Percentiles rank a stretch among this genome's conserved stretches.
phyloP scores from a whole-genome alignment of 192 early-diverging fungal genomes.

The Tieghemiomyces parasiticus region DNA sequence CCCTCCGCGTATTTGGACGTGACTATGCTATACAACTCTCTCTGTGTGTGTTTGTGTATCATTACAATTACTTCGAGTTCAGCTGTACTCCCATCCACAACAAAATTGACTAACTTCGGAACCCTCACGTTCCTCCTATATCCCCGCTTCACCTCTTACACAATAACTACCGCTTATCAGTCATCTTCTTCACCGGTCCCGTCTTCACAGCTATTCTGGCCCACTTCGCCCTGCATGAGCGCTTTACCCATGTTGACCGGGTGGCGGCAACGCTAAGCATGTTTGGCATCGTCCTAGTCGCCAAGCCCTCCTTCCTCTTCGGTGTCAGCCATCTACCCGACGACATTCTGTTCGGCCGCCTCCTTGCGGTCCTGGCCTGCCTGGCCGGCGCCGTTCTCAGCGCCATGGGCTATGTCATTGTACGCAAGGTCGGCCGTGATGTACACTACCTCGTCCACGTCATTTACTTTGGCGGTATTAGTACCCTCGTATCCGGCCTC shows the following conservation, averaged over 20 bases:
- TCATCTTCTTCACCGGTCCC: constrained; percentile 61
- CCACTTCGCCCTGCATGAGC: constrained; percentile 39
- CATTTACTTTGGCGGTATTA: constrained; percentile 55
- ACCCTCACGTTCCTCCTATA: too few relatives aligned
- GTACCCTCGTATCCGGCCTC: constrained; percentile 29
- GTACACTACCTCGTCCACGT: constrained; percentile 68
- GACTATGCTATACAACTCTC: too few relatives aligned
- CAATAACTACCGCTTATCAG: too few relatives aligned
- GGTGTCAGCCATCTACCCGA: constrained; percentile 3
- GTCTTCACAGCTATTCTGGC: constrained; percentile 63
- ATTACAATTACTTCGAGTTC: too few relatives aligned
- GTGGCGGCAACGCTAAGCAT: constrained; percentile 36
- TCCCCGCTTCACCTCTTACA: too few relatives aligned
- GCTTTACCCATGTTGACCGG: constrained; percentile 40
- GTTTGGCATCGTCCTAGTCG: constrained; percentile 44
- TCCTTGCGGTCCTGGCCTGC: constrained; percentile 29
- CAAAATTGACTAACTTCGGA: too few relatives aligned
- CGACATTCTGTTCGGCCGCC: constrained; percentile 8
- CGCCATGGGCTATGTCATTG: constrained; percentile 49
- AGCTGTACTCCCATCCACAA: too few relatives aligned
- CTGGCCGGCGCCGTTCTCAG: constrained; percentile 41
- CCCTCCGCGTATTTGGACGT: too few relatives aligned
- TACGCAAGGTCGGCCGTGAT: constrained; percentile 52
- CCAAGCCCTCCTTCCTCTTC: constrained; percentile 36
- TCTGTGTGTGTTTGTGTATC: too few relatives aligned